Evolutionary conservation across 2,329 filamentous ascomycete genomes (phyloP).

Genomic region (Fusarium equiseti): DNA sequence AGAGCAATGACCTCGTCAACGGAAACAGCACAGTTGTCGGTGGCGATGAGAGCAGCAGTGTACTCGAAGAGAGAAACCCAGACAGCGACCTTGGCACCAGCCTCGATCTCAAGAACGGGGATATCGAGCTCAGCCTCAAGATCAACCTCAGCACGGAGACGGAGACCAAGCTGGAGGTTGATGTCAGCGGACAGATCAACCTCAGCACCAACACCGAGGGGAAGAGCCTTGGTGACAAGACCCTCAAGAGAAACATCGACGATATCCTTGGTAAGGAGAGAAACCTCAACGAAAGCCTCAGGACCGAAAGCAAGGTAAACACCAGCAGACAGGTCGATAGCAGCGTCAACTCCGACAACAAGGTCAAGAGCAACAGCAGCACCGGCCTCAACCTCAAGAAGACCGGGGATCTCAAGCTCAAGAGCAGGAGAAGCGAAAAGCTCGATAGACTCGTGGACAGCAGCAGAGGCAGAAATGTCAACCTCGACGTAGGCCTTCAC

Average conservation of each 20-base stretch:
- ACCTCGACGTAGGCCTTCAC: conserved; percentile 66
- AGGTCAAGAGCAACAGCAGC: conserved; percentile 65
- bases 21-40: conserved; percentile 53
- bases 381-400: conserved; percentile 55
- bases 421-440: conserved; percentile 58
- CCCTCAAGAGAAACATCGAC: conserved; percentile 58
- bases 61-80: conserved; percentile 68
- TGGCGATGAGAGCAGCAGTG: conserved; percentile 56
- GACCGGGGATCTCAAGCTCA: conserved; percentile 56
- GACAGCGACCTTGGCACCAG: conserved; percentile 59
- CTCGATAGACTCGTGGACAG: conserved; percentile 63
- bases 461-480: conserved; percentile 58
- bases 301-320: conserved; percentile 64
- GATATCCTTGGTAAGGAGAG: conserved; percentile 56
- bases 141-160: conserved; percentile 62
- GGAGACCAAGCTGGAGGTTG: conserved; percentile 62
- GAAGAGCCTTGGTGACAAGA: conserved; percentile 45
- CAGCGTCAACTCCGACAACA: conserved; percentile 61
- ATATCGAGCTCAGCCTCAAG: conserved; percentile 51
- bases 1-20: conserved; percentile 41
- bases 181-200: conserved; percentile 57
- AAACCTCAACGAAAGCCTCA: conserved; percentile 55
- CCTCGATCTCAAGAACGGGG: conserved; percentile 49
- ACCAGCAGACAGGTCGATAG: conserved; percentile 62
- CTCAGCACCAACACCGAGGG: conserved; percentile 42